Conservation (phyloP, 495 filamentous ascomycete genomes). For the Penicillium samsonianum region DNA sequence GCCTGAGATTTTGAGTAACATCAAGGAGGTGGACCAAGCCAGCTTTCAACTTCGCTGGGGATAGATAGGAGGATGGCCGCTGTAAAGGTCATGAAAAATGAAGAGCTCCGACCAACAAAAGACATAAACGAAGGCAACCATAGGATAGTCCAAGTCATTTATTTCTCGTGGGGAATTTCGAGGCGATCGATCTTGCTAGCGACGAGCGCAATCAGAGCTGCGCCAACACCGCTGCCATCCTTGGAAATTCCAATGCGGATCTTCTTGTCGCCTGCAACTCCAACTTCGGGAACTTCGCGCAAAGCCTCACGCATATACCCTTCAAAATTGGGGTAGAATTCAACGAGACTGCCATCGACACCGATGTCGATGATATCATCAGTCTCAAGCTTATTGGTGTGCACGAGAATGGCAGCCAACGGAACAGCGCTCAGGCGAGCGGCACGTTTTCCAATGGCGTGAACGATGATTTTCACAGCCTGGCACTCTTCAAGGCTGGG, state of each 20-base stretch:
- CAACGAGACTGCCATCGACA: conserved; percentile 86
- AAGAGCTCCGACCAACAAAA: background rate
- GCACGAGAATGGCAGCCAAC: conserved; percentile 76
- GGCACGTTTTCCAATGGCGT: conserved; percentile 83
- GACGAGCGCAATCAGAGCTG: conserved; percentile 85
- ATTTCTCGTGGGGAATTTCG: conserved; percentile 19
- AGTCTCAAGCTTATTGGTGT: conserved; percentile 64
- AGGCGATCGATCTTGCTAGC: conserved; percentile 43
- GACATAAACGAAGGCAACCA: conserved; percentile 6
- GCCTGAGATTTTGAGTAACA: conserved; percentile 4
- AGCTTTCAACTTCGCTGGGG: background rate
- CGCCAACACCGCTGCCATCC: conserved; percentile 90
- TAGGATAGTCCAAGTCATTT: conserved; percentile 5
- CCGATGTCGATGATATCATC: conserved; percentile 79
- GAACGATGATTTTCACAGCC: conserved; percentile 76
- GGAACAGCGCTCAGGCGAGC: conserved; percentile 88
- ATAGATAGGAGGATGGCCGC: background rate
- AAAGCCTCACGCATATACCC: conserved; percentile 76
- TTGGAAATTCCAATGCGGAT: conserved; percentile 91
- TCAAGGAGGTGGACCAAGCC: background rate
- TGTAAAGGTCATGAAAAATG: background rate
- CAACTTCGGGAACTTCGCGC: conserved; percentile 68
- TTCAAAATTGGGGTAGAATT: conserved; percentile 89
- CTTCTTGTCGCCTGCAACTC: conserved; percentile 69
- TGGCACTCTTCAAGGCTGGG: conserved; percentile 75